Base-by-base conservation (phyloP, 768 basidiomycete genomes). In the Hirschioporus abietinus region DNA sequence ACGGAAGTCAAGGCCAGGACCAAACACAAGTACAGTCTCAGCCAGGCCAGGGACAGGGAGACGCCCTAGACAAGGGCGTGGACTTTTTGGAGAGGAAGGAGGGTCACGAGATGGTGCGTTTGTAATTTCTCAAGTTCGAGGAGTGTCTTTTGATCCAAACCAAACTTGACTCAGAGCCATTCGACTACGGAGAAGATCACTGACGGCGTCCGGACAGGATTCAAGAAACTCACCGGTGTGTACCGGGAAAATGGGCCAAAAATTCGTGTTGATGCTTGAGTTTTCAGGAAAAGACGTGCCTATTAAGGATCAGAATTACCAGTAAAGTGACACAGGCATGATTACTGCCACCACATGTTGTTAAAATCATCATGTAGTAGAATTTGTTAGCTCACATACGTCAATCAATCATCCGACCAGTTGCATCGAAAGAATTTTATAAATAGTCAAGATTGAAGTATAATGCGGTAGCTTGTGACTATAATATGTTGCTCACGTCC, bases 41-140 rank as follows among this genome's bases (percentile, higher is more conserved):
- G 58, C 3, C 24, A n/a, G 62, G n/a, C n/a, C 24, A 4, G 23
- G 62, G 62, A 2, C 24, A 63, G 36, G 67, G 67, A 0, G 67
- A 66, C 23, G 30, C 62, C 57, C 58, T 68, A 12, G 67, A 68
- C 67, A 68, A 68, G 25, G 66, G 66, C n/a, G 67, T 68, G 15
- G 35, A 68, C 65, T 68, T 60, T 35, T 65, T 52, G 25, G 67
- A 68, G 66, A 57, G 34, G 18, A 59, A 66, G 36, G 59, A 27
- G 10, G 67, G 67, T 27, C 67, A 68, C 42, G 66, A 60, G 34
- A 42, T 66, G 67, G 67, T 68, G 35, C 9, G 26, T 24, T 15
- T 6, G n/a, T n/a, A n/a, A n/a, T n/a, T n/a, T n/a, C n/a, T n/a
- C n/a, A n/a, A 34, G 1, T 65, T 24, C 30, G 35, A 18, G 6